Conservation (phyloP, 306 rosid genomes). For the Trifolium pratense region DNA sequence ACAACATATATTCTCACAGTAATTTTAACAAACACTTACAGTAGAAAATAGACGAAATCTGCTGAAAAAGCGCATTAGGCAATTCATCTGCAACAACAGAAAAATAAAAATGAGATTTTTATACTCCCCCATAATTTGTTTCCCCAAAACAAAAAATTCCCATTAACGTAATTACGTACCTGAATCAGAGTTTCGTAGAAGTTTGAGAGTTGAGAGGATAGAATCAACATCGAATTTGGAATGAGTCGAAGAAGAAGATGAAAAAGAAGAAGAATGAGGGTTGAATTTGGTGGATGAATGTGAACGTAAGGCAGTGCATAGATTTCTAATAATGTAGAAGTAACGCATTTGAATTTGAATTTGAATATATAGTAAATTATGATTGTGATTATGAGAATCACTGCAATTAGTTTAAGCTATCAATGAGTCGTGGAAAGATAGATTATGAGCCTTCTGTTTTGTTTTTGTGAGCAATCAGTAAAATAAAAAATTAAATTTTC, state of each 20-base stretch:
- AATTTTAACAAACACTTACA: conserved; percentile 58
- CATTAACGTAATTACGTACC: conserved; percentile 46
- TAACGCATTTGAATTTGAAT: conserved; percentile 47
- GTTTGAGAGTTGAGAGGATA: conserved; percentile 47
- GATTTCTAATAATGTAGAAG: conserved; percentile 48
- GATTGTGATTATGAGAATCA: background rate
- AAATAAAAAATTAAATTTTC: too few species aligned
- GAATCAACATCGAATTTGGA: conserved; percentile 2
- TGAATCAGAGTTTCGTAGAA: conserved; percentile 46
- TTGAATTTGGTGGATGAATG: conserved; percentile 36
- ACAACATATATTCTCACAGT: too few species aligned
- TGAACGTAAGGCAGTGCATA: conserved; percentile 41
- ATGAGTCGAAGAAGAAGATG: background rate
- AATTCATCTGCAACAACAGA: conserved; percentile 62
- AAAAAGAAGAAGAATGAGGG: conserved; percentile 21
- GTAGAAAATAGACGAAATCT: conserved; percentile 51
- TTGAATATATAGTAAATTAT: background rate
- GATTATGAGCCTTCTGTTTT: too few species aligned
- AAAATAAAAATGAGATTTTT: background rate
- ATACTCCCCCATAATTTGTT: background rate
- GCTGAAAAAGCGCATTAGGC: conserved; percentile 33
- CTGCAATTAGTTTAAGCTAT: too few species aligned
- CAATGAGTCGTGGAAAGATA: too few species aligned
- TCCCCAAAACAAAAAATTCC: background rate
- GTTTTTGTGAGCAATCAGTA: too few species aligned